A percentile compares a stretch with the other conserved stretches of the same genome.
Conservation (phyloP, 768 basidiomycete genomes). For the Leccinum boreale region DNA sequence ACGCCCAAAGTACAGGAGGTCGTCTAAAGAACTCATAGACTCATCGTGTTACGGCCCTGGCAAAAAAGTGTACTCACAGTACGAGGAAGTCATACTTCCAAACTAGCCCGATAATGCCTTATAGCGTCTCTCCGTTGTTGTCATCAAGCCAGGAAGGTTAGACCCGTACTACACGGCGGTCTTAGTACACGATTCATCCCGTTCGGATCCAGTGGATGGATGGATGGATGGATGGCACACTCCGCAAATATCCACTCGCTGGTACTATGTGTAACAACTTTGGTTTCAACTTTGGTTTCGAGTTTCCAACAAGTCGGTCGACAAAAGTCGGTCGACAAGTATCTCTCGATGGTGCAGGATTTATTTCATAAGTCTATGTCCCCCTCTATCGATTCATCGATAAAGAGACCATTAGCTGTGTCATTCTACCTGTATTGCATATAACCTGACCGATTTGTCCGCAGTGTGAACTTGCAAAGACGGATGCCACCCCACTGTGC, state of each 20-base stretch:
- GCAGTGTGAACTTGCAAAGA: slow-evolving; percentile 49
- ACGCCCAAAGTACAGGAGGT: slow-evolving; percentile 36
- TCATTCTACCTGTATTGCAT: background rate
- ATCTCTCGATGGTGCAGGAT: slow-evolving; percentile 53
- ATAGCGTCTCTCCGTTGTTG: slow-evolving; percentile 56
- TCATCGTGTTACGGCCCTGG: background rate
- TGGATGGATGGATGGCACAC: too few species aligned
- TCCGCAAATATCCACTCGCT: slow-evolving; percentile 31
- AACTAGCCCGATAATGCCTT: slow-evolving; percentile 61
- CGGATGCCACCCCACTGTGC: slow-evolving; percentile 54
- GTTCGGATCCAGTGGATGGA: too few species aligned
- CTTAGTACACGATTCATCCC: background rate
- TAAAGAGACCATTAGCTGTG: background rate
- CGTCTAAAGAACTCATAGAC: slow-evolving; percentile 40
- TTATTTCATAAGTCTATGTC: slow-evolving; percentile 50
- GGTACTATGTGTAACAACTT: slow-evolving; percentile 73
- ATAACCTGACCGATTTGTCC: slow-evolving; percentile 46
- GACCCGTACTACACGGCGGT: slow-evolving; percentile 53
- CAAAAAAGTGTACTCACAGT: slow-evolving; percentile 46
- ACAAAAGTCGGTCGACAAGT: slow-evolving; percentile 71
- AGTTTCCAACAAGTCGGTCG: slow-evolving; percentile 62
- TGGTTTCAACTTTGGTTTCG: slow-evolving; percentile 67
- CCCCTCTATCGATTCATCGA: slow-evolving; percentile 70
- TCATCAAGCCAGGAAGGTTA: slow-evolving; percentile 77
- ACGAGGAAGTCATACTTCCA: slow-evolving; percentile 70